Conservation (phyloP, 768 basidiomycete species). For the Gyrodon lividus region DNA sequence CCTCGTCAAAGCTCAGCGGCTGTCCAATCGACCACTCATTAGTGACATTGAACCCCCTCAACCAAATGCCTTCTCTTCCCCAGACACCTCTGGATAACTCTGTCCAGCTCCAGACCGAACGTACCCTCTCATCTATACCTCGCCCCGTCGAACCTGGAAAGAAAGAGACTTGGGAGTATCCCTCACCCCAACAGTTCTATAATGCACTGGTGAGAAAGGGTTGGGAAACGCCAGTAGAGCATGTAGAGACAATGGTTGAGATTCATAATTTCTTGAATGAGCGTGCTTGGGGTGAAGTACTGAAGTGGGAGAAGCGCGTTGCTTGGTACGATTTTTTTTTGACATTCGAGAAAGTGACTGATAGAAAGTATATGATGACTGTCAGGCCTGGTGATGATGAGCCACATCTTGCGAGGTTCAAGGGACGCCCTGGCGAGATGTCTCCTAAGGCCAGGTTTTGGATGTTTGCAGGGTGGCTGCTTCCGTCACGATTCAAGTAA, state of each 20-base stretch:
- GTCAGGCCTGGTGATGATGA: conserved; percentile 54
- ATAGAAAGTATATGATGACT: conserved; percentile 1
- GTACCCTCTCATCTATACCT: conserved; percentile 85
- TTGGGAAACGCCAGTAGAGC: conserved; percentile 95
- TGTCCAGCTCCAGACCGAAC: conserved; percentile 63
- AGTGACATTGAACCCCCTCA: conserved; percentile 58
- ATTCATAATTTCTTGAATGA: conserved; percentile 99
- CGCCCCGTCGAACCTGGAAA: conserved; percentile 42
- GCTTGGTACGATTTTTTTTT: conserved; percentile 20
- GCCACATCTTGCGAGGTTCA: conserved; percentile 78
- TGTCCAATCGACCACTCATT: conserved; percentile 63
- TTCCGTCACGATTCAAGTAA: conserved; percentile 89
- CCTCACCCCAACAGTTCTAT: conserved; percentile 96
- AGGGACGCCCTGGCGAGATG: conserved; percentile 87
- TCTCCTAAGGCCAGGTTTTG: conserved; percentile 92
- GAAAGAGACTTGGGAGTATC: conserved; percentile 81
- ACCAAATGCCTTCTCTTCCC: conserved; percentile 86
- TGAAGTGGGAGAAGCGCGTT: conserved; percentile 83
- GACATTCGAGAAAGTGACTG: background rate
- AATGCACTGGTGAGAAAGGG: conserved; percentile 96
- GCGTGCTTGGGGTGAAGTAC: conserved; percentile 91
- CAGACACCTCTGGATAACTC: conserved; percentile 61
- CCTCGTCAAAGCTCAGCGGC: conserved; percentile 33
- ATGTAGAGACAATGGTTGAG: conserved; percentile 95
- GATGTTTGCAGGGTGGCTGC: conserved; percentile 83